These are phyloP conservation scores for Paramecium pentaurelia DNA, from an alignment of 73 alveolate genomes.

Conservation along the genomic window DNA sequence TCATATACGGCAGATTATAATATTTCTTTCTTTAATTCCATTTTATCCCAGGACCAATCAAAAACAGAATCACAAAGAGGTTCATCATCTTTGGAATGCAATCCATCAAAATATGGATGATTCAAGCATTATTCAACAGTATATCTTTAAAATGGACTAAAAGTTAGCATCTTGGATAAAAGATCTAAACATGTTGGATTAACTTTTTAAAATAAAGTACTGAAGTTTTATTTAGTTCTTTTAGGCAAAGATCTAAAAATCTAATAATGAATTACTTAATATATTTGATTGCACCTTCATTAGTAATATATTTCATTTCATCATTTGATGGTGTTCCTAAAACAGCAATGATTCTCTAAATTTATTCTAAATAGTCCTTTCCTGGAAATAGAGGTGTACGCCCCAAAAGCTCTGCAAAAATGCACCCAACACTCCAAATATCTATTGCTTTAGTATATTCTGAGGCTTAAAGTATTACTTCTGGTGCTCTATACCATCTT, in stretches of 20 bases:
- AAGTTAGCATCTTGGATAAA: conserved; percentile 86
- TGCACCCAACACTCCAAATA: conserved; percentile 91
- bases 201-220: conserved; percentile 80
- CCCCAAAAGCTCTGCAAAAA: conserved; percentile 79
- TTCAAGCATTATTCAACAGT: conserved; percentile 82
- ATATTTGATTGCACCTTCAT: conserved; percentile 87
- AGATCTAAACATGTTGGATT: conserved; percentile 85
- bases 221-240: conserved; percentile 83
- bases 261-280: conserved; percentile 67
- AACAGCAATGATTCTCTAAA: conserved; percentile 79
- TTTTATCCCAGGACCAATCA: conserved; percentile 92
- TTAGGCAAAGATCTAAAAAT: conserved; percentile 66
- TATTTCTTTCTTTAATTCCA: conserved; percentile 80
- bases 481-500: conserved; percentile 98
- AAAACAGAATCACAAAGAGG: conserved; percentile 75
- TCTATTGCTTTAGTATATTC: conserved; percentile 86
- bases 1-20: conserved; percentile 81
- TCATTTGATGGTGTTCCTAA: conserved; percentile 91
- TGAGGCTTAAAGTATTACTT: conserved; percentile 81
- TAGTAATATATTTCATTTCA: conserved; percentile 82
- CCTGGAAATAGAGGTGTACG: conserved; percentile 95
- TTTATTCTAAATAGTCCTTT: conserved; percentile 87
- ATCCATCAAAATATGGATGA: conserved; percentile 93
- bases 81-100: conserved; percentile 87
- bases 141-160: conserved; percentile 82